Base-by-base conservation (phyloP, 169 alveolate genomes). In the Cryptosporidium viatorum region DNA sequence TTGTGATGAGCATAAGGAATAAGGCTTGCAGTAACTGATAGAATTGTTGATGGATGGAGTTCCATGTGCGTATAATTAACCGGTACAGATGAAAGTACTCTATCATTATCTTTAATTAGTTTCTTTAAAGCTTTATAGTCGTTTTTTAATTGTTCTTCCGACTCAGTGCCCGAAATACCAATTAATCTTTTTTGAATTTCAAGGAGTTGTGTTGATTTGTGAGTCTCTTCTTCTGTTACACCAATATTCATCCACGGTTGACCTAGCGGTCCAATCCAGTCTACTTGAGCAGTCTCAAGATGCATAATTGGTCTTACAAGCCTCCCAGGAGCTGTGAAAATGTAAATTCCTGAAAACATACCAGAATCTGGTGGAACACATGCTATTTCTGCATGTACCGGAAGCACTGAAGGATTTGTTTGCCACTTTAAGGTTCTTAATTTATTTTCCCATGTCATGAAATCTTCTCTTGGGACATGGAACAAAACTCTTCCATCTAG, bases 1-100 rank as follows among this genome's bases (percentile, higher is more conserved):
- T 99, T 99, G 93, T 98, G 99, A 86, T 99, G 98, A 71, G 99
- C 95, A 94, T 98, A 99, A 33, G 99, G 99, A 14, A 99, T 98
- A 69, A 97, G 95, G 0, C 99, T 94, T 9, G 99, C 99, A 31
- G 98, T 86, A 68, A 98, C 94, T 31, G 99, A 97, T 65, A 99
- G 94, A 71, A 98, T 97, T 50, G 98, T 96, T 10, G 98, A 93
- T 59, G 99, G 99, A 85, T 97, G 96, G 41, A 98, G 91, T 94
- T 99, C 99, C 93, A 98, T 94, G 93, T 98, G 99, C 16, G 97
- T 97, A 91, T 95, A 96, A 37, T 89, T 91, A 69, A 95, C 95
- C 6, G 98, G 98, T 10, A 93, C 94, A 73, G 91, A 91, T 21
- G 86, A 73, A 52, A 85, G 91, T 4, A 65, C 71, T 52, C 39